Base-by-base conservation (phyloP, 768 basidiomycete species). In the Boletus rubroflammeus region DNA sequence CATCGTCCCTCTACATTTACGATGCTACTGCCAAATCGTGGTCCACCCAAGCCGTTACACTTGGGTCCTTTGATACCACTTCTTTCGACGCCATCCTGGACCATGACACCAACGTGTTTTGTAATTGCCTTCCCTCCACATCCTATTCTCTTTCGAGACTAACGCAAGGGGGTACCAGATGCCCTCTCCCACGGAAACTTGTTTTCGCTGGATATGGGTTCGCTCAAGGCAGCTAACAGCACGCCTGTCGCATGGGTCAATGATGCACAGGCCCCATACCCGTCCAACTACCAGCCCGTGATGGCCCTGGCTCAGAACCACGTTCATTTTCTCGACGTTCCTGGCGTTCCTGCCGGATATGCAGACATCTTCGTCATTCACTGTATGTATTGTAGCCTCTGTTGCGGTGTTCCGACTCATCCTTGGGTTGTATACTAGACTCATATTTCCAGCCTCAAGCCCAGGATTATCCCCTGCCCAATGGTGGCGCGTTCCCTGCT, bases 41-140 rank as follows among this genome's bases (percentile, higher is more conserved):
- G 94, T 81, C 88, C 3, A 87, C 80, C 3, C 94, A 98, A 66
- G 59, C 75, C 2, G 79, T 79, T 21, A 78, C 73, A 6, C 61
- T 78, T 0, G 79, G 78, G 34, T 70, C 69, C 50, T 85, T 88
- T 60, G 84, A 93, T 67, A 79, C 83, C 5, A 69, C 77, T 2
- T 80, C 81, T 19, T 86, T 85, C 62, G 78, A 75, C 26, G 81
- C 88, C 26, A 84, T 96, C 56, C 80, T 98, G 32, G 94, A 98
- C 73, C 94, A 96, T 59, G 94, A 98, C 69, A 98, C 94, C 47
- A 94, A 96, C 57, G 83, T 87, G 55, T 87, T 97, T 73, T 94
- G 87, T 88, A 68, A 47, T 59, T 45, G 1, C 28, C 10, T 39
- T 43, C 3, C 15, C 7, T 47, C 4, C 5, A 7, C 11, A 6